These are phyloP conservation scores for Brettanomyces sp. DNA, from an alignment of 805 yeast species.

Conservation along the genomic window DNA sequence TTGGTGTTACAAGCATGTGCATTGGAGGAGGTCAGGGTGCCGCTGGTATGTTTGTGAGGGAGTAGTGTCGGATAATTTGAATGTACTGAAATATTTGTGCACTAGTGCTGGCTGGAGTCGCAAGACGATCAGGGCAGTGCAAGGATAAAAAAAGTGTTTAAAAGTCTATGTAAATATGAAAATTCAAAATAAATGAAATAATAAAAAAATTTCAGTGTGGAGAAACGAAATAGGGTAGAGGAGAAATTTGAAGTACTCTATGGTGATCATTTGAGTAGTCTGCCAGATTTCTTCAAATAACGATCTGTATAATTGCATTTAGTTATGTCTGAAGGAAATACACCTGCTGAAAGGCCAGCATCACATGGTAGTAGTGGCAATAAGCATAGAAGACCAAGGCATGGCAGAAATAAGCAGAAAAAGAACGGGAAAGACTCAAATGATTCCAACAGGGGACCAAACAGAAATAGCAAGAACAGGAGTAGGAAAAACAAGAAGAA, in stretches of 20 bases:
- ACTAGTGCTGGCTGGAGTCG: too few species aligned
- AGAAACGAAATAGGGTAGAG: too few species aligned
- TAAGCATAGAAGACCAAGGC: neutral
- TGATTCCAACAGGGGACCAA: conserved; percentile 2
- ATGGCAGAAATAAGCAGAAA: neutral
- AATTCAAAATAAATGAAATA: too few species aligned
- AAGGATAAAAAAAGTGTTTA: too few species aligned
- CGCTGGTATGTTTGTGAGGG: conserved; percentile 77
- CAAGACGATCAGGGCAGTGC: neutral
- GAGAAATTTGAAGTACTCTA: too few species aligned
- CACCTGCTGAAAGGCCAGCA: neutral
- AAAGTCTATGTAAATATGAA: too few species aligned
- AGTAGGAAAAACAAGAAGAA: neutral
- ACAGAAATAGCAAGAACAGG: neutral
- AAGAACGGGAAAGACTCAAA: too few species aligned
- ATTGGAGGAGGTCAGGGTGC: conserved; percentile 99
- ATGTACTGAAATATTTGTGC: neutral
- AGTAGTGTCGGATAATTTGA: conserved; percentile 32
- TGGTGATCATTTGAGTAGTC: too few species aligned
- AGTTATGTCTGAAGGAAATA: neutral
- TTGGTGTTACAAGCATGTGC: conserved; percentile 94
- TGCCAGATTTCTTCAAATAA: too few species aligned
- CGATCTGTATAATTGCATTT: too few species aligned
- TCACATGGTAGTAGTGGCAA: neutral
- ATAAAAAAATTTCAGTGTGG: too few species aligned